phyloP scores from a whole-genome alignment of 1,284 basidiomycete species.

The Caloboletus firmus region DNA sequence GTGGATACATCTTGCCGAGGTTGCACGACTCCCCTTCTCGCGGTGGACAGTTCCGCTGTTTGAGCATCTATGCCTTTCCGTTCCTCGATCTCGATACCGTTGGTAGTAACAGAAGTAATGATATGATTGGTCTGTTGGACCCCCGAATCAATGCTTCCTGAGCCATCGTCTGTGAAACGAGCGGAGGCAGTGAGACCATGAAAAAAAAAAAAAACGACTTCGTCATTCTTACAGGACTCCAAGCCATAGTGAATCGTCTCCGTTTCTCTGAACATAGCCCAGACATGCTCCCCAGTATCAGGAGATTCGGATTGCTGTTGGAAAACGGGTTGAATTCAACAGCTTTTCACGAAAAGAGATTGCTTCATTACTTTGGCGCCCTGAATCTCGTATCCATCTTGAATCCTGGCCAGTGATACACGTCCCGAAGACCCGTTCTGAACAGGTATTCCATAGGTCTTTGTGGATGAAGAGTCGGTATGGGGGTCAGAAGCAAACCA shows the following conservation, averaged over 20 bases:
- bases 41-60: background rate
- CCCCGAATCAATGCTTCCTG: background rate
- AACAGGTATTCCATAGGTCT: background rate
- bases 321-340: background rate
- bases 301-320: background rate
- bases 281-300: background rate
- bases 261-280: background rate
- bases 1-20: background rate
- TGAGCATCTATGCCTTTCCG: background rate
- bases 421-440: background rate
- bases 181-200: background rate
- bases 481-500: background rate
- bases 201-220: background rate
- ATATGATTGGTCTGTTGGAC: background rate
- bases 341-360: background rate
- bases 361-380: background rate
- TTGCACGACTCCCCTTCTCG: background rate
- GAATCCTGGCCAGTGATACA: background rate
- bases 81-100: background rate
- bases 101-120: background rate
- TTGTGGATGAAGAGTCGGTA: background rate
- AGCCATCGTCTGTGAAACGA: background rate
- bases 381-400: background rate
- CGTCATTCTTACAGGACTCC: slow-evolving; percentile 1
- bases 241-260: background rate